Evolutionary conservation across 169 alveolate species (phyloP).

Genomic region (Plasmodium vinckei): DNA sequence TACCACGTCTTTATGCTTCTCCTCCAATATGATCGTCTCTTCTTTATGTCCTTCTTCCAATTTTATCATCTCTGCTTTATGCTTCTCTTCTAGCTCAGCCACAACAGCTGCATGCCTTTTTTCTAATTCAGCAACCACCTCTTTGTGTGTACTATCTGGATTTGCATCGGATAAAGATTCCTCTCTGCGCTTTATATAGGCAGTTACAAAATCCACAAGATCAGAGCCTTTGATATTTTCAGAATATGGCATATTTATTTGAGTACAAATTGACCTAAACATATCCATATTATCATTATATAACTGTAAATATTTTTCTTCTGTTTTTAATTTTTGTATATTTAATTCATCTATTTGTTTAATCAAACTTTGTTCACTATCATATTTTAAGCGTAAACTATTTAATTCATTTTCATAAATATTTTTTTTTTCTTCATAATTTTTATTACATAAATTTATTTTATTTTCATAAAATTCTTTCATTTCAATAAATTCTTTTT

Average conservation of each 20-base stretch:
- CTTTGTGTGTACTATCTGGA: too few relatives aligned
- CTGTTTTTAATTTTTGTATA: slow-evolving; percentile 16
- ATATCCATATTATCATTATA: slow-evolving; percentile 14
- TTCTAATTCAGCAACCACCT: background rate
- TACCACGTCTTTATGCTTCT: too few relatives aligned
- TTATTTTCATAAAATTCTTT: slow-evolving; percentile 29
- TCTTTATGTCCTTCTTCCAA: background rate
- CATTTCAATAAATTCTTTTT: slow-evolving; percentile 14
- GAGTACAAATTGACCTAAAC: slow-evolving; percentile 21
- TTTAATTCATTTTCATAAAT: slow-evolving; percentile 43
- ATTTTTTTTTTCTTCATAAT: slow-evolving; percentile 8
- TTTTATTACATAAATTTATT: slow-evolving; percentile 8
- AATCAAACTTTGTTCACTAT: slow-evolving; percentile 20
- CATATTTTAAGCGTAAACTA: slow-evolving; percentile 14
- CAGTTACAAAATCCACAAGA: slow-evolving; percentile 7
- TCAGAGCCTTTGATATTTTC: slow-evolving; percentile 25
- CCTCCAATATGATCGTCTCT: too few relatives aligned
- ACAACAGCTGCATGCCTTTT: background rate
- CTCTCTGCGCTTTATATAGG: slow-evolving; percentile 6
- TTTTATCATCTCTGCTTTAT: background rate
- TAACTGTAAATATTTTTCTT: slow-evolving; percentile 31
- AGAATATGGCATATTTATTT: slow-evolving; percentile 6
- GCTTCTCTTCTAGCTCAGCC: background rate
- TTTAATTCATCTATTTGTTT: slow-evolving; percentile 31
- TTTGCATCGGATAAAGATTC: background rate